Evolutionary conservation across 176 grass and related monocot genomes (phyloP).

Genomic region (Olyra latifolia): DNA sequence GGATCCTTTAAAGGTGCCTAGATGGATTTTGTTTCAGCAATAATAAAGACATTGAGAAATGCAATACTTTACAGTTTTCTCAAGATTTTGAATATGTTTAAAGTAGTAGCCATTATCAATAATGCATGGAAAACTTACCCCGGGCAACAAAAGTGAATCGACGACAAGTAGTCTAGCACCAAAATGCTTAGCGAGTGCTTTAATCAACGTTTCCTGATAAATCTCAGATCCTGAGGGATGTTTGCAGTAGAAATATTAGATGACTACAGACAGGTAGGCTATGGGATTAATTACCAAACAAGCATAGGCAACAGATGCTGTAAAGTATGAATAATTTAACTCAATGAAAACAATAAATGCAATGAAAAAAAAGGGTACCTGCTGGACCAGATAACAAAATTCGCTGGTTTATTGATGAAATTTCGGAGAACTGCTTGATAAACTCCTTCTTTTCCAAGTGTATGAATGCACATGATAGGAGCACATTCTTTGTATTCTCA

Average conservation of each 20-base stretch:
- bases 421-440: constrained; percentile 68
- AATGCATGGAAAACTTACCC: constrained; percentile 57
- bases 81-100: neutral
- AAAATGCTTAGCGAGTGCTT: constrained; percentile 89
- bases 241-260: constrained; percentile 33
- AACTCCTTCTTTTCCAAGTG: constrained; percentile 93
- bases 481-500: constrained; percentile 88
- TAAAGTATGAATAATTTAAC: neutral
- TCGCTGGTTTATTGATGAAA: constrained; percentile 93
- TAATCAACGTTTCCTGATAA: constrained; percentile 95
- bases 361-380: constrained; percentile 51
- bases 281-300: constrained; percentile 1
- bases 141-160: constrained; percentile 90
- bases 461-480: constrained; percentile 82
- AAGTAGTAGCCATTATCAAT: constrained; percentile 5
- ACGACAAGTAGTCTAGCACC: constrained; percentile 80
- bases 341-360: neutral
- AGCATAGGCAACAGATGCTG: neutral
- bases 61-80: constrained; percentile 18
- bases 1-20: constrained; percentile 73
- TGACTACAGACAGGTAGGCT: neutral
- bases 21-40: constrained; percentile 18
- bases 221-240: constrained; percentile 81
- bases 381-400: constrained; percentile 94
- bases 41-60: neutral